A percentile compares a stretch with the other conserved stretches of the same genome.
These are phyloP conservation scores for Pinus taeda DNA, from an alignment of 75 land plant species.

Conservation along the genomic window DNA sequence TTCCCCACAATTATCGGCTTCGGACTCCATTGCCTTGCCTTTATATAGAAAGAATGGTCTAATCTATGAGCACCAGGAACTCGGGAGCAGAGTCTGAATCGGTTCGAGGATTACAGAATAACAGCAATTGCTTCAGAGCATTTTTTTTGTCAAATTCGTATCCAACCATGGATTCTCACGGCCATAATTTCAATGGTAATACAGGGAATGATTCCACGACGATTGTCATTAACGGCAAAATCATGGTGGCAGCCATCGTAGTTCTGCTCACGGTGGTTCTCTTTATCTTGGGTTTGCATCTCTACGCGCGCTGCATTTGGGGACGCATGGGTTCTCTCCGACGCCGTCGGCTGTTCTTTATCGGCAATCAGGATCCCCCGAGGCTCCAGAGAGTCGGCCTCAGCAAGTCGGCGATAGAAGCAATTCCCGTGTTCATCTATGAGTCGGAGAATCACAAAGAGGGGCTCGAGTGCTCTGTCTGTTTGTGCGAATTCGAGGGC, in stretches of 20 bases:
- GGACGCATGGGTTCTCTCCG: too few species aligned
- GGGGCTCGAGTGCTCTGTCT: slow-evolving; percentile 52
- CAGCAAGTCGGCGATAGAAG: neutral
- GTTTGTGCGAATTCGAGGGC: slow-evolving; percentile 53
- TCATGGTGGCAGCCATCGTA: slow-evolving; percentile 5
- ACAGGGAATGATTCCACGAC: neutral
- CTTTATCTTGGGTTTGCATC: slow-evolving; percentile 6
- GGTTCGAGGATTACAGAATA: too few species aligned
- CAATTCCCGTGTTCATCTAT: neutral
- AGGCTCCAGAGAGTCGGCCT: neutral
- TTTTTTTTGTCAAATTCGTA: too few species aligned
- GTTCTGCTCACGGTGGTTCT: slow-evolving; percentile 11
- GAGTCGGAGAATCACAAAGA: slow-evolving; percentile 1
- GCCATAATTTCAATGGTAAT: neutral
- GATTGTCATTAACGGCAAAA: neutral
- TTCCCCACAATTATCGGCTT: too few species aligned
- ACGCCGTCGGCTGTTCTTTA: slow-evolving; percentile 1
- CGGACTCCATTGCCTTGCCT: too few species aligned
- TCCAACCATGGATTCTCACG: neutral
- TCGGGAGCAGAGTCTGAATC: too few species aligned
- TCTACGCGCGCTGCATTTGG: slow-evolving; percentile 12
- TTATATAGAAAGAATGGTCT: too few species aligned
- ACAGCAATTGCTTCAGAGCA: too few species aligned
- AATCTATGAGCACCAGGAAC: too few species aligned
- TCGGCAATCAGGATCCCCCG: neutral